Evolutionary conservation across 2,329 filamentous ascomycete species (phyloP).

Genomic region (Fusarium secorum): DNA sequence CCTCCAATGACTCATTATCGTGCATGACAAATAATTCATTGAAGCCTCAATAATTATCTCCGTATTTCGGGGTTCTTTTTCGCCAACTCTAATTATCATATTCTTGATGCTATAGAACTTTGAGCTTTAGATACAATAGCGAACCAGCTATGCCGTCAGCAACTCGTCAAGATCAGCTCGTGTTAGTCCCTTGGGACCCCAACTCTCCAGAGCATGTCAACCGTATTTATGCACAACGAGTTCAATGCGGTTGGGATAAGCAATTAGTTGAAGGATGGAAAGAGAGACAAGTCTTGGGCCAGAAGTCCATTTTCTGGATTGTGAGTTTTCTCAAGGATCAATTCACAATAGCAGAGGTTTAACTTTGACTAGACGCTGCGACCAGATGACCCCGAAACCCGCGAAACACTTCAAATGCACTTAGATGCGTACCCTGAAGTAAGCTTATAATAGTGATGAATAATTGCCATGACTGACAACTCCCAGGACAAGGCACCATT

Average conservation of each 20-base stretch:
- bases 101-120: too few relatives aligned
- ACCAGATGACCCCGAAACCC: not conserved
- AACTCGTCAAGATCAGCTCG: conserved; percentile 4
- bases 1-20: conserved; percentile 4
- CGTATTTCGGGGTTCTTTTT: not conserved
- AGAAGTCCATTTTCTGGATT: conserved; percentile 42
- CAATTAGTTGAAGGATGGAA: conserved; percentile 29
- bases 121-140: not conserved
- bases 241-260: conserved; percentile 36
- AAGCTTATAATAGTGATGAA: accelerated
- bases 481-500: conserved; percentile 22
- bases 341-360: not conserved
- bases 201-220: conserved; percentile 22
- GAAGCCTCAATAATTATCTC: not conserved
- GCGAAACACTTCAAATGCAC: conserved; percentile 16
- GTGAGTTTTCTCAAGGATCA: not conserved
- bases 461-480: accelerated
- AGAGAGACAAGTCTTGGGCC: conserved; percentile 20
- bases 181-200: conserved; percentile 39
- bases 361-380: conserved; percentile 16
- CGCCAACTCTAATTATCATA: too few relatives aligned
- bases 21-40: not conserved
- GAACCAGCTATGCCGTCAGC: conserved; percentile 8
- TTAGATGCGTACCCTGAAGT: conserved; percentile 28
- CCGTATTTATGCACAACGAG: conserved; percentile 24